Evolutionary conservation across 2,329 filamentous ascomycete species (phyloP), one percentile per base, ranked within the genome.

Genomic region (Phialophora verrucosa): DNA sequence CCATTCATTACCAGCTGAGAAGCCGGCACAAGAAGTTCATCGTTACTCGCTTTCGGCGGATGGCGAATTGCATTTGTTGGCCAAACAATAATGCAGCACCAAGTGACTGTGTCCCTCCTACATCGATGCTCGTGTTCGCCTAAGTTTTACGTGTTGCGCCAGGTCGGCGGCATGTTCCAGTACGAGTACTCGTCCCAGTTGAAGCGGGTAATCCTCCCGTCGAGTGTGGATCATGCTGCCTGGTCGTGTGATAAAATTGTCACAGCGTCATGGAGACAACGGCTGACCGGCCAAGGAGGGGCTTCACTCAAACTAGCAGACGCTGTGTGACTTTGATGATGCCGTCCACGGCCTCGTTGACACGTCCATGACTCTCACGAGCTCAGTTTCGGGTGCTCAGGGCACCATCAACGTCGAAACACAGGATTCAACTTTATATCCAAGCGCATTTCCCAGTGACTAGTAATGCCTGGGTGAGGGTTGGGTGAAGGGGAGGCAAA

Each of bases 281-380:
- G 49, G 49, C 20, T 51, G 49, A 51, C 20, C 49, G 49, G 49
- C 49, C 49, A 51, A 51, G 49, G 49, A 51, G 49, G 49, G 49
- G 49, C 49, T 5, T 51, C 49, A 17, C 49, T 27, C n/a, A 10
- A 51, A 29, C 49, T 51, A 51, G 25, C 25, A 25, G 20, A 51
- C 23, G 49, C 49, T 51, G 49, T 27, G 49, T 51, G 25, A 51
- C 49, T 11, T 14, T 14, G 11, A 10, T 51, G 20, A 51, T 51
- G 49, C 49, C 49, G 49, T 10, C n/a, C 20, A 23, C 14, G 17
- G 38, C 38, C 2, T 51, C 49, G 49, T 51, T 51, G 49, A 27
- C 38, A 44, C 14, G 38, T n/a, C 38, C 38, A 44, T 20, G 38
- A 20, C 5, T n/a, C 38, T 44, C 4, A 2, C 17, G 38, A 42